Evolutionary conservation across 2,329 filamentous ascomycete species (phyloP).

Genomic region (Coleophoma crateriformis): DNA sequence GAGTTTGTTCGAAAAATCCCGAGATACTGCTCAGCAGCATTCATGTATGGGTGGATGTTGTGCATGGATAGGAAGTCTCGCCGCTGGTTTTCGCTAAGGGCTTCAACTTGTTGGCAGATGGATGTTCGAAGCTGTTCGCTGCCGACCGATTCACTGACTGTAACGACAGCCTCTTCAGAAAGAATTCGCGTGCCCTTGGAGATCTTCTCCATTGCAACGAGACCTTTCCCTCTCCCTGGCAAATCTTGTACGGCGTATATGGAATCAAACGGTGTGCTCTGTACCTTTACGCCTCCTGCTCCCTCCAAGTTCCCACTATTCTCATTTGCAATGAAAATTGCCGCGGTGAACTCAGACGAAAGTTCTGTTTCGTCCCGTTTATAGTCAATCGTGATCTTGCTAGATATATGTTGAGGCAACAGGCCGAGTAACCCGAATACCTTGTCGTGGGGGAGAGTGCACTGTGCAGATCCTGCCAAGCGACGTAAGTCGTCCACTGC

Average conservation of each 20-base stretch:
- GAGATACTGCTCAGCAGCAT: slow-evolving; percentile 2
- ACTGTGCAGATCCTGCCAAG: no score
- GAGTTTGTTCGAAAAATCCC: slow-evolving; percentile 13
- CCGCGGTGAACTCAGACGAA: no score
- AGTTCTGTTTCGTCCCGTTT: no score
- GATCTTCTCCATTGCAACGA: slow-evolving; percentile 31
- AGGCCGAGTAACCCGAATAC: no score
- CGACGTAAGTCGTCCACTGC: no score
- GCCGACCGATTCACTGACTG: slow-evolving; percentile 4
- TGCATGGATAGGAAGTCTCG: slow-evolving; percentile 10
- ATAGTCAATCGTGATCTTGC: no score
- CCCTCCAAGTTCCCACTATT: slow-evolving; percentile 8
- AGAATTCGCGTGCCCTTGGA: slow-evolving; percentile 32
- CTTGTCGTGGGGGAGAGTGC: no score
- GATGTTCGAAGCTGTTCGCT: slow-evolving; percentile 1
- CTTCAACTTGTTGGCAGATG: slow-evolving; percentile 6
- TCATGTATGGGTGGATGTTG: slow-evolving; percentile 1
- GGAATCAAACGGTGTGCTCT: not conserved
- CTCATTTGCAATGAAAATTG: slow-evolving; percentile 9
- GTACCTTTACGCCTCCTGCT: slow-evolving; percentile 4
- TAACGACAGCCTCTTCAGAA: slow-evolving; percentile 32
- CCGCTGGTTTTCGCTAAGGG: slow-evolving; percentile 5
- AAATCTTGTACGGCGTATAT: slow-evolving; percentile 18
- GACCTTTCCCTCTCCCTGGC: slow-evolving; percentile 32
- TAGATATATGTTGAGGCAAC: no score